Evolutionary conservation across 495 filamentous ascomycete genomes (phyloP), one percentile per base, ranked within the genome.

Genomic region (Margaritispora aquatica): DNA sequence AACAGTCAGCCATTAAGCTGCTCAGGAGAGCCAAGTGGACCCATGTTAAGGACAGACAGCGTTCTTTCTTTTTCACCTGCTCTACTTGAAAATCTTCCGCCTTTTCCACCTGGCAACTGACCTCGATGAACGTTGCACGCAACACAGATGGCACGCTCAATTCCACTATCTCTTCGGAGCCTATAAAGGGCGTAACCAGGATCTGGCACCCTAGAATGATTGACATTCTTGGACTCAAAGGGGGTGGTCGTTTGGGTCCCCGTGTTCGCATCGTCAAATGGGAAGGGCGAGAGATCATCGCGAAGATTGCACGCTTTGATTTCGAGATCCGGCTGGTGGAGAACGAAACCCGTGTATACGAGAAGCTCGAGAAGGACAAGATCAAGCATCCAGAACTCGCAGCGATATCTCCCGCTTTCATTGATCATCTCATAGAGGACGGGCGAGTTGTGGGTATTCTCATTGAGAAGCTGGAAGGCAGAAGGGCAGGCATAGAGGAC

Each of bases 371-470:
- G 1, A 71, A 66, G 24, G 44, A 63, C 60, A 61, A 63, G 20
- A 74, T 75, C 50, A 71, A 70, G 9, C 19, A 48, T 48, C 44
- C 44, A n/a, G 49, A 51, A 9, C 20, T 17, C n/a, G 20, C 19
- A 22, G 23, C 19, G 13, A 51, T 51, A 24, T 22, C 20, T 24
- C 75, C 74, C 10, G 63, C 56, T 46, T 75, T 77, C 58, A 58
- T 77, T 13, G 71, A 69, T 15, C 67, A 77, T 38, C 51, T 76
- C 19, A 74, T 66, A 26, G 73, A 78, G 62, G 26, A 73, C 26
- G 70, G 65, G 15, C 61, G 74, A 22, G 74, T 76, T 19, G 76
- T 78, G 62, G 73, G 73, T 26, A 70, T 78, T 52, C 59, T 76
- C 13, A 65, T 78, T 59, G 73, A 77, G 62, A 11, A 63, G 1